phyloP scores from a whole-genome alignment of 768 basidiomycete species.

The Mycena pura region DNA sequence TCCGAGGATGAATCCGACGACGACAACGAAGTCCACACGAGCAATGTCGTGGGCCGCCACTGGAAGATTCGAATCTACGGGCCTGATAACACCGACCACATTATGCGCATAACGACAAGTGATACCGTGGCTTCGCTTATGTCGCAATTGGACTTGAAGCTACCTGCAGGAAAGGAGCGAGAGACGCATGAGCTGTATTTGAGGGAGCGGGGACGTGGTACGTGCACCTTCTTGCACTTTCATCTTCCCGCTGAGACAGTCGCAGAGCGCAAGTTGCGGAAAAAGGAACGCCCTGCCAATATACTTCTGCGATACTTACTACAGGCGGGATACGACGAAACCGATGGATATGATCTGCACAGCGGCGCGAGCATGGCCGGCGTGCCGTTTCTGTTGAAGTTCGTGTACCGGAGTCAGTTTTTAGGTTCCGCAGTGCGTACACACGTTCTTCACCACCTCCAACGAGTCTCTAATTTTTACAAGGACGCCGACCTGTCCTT shows the following conservation, averaged over 20 bases:
- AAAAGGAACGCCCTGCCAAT: constrained; percentile 80
- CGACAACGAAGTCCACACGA: constrained; percentile 25
- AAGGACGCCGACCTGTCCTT: constrained; percentile 78
- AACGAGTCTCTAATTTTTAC: neutral
- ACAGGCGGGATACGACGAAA: constrained; percentile 89
- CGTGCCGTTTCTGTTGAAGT: constrained; percentile 84
- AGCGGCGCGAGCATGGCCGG: constrained; percentile 62
- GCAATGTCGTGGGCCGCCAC: constrained; percentile 1
- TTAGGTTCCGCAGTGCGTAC: constrained; percentile 61
- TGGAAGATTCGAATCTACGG: constrained; percentile 66
- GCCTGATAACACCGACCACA: constrained; percentile 71
- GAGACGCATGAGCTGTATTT: constrained; percentile 75
- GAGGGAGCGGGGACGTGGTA: constrained; percentile 78
- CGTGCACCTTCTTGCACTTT: constrained; percentile 28
- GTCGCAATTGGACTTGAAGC: constrained; percentile 7
- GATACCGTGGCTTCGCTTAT: constrained; percentile 47
- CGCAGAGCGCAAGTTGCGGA: constrained; percentile 81
- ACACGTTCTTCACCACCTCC: neutral
- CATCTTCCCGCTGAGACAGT: neutral
- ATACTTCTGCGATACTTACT: constrained; percentile 83
- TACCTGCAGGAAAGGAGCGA: constrained; percentile 38
- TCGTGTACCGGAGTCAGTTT: constrained; percentile 84
- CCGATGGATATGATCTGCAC: constrained; percentile 79
- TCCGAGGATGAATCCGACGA: constrained; percentile 35
- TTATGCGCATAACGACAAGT: constrained; percentile 63